A percentile compares a stretch with the other conserved stretches of the same genome.
Conservation (phyloP, 192 early-diverging fungal genomes). For the Pilobolus umbonatus region DNA sequence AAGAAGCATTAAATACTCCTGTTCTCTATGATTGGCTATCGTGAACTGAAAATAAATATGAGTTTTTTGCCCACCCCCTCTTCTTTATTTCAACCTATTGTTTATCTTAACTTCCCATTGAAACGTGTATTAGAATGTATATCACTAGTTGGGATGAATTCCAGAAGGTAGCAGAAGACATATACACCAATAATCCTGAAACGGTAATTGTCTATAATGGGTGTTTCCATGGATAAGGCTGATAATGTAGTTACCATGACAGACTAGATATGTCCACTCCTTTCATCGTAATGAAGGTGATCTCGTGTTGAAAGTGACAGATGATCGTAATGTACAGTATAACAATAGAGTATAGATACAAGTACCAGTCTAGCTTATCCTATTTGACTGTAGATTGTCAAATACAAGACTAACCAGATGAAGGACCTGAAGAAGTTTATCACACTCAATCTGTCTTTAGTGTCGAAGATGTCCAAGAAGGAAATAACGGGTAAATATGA, state of each 20-base stretch:
- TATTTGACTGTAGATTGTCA: conserved; percentile 40
- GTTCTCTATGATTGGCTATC: too few species aligned
- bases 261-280: conserved; percentile 66
- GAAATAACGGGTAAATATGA: conserved; percentile 15
- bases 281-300: conserved; percentile 64
- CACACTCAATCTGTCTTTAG: conserved; percentile 55
- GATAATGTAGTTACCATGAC: conserved; percentile 2
- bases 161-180: conserved; percentile 67
- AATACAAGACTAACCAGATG: conserved; percentile 64
- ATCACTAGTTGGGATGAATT: conserved; percentile 72
- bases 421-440: conserved; percentile 73
- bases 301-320: conserved; percentile 71
- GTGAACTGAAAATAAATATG: too few species aligned
- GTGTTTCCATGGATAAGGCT: not conserved
- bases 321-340: conserved; percentile 59
- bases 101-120: too few species aligned
- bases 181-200: conserved; percentile 57
- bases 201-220: conserved; percentile 35
- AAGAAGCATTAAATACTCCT: not conserved
- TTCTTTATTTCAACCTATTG: too few species aligned
- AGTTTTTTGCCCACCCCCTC: too few species aligned
- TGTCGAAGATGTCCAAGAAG: conserved; percentile 66
- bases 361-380: not conserved
- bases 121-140: conserved; percentile 35
- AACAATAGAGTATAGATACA: not conserved